Conservation (phyloP, 2,329 filamentous ascomycete species). For the Pseudomassariella vexata region DNA sequence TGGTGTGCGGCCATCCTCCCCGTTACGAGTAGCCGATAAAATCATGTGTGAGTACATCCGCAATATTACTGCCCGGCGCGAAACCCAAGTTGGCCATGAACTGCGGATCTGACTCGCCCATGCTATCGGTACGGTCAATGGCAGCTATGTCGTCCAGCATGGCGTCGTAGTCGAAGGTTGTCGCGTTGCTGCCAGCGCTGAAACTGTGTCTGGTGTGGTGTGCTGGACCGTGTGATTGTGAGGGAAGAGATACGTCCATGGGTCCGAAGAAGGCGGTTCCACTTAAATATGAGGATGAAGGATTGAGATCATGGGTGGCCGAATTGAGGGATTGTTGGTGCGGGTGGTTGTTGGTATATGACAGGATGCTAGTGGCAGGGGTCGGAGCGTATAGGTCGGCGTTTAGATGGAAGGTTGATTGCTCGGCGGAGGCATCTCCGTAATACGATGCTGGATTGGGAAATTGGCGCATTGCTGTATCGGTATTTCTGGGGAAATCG, state of each 20-base stretch:
- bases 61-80: constrained; percentile 54
- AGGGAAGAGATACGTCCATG: too few species aligned
- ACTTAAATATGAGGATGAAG: too few species aligned
- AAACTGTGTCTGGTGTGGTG: constrained; percentile 15
- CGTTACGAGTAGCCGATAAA: constrained; percentile 18
- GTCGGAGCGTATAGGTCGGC: too few species aligned
- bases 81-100: constrained; percentile 65
- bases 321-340: too few species aligned
- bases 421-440: constrained; percentile 3
- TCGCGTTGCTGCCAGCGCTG: constrained; percentile 14
- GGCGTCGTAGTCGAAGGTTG: constrained; percentile 43
- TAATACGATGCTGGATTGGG: constrained; percentile 4
- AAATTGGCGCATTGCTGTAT: constrained; percentile 1
- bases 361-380: too few species aligned
- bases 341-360: too few species aligned
- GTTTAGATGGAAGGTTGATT: not conserved
- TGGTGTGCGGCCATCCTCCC: too few species aligned
- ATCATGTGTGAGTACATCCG: constrained; percentile 29
- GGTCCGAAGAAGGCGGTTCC: too few species aligned
- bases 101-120: constrained; percentile 52
- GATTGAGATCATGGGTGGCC: too few species aligned
- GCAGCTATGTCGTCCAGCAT: constrained; percentile 47
- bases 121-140: constrained; percentile 41
- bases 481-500: not conserved
- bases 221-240: too few species aligned